A percentile compares a stretch with the other conserved stretches of the same genome.
These are phyloP conservation scores for Astrothelium macrocarpum DNA, from an alignment of 495 filamentous ascomycete species.

Conservation along the genomic window DNA sequence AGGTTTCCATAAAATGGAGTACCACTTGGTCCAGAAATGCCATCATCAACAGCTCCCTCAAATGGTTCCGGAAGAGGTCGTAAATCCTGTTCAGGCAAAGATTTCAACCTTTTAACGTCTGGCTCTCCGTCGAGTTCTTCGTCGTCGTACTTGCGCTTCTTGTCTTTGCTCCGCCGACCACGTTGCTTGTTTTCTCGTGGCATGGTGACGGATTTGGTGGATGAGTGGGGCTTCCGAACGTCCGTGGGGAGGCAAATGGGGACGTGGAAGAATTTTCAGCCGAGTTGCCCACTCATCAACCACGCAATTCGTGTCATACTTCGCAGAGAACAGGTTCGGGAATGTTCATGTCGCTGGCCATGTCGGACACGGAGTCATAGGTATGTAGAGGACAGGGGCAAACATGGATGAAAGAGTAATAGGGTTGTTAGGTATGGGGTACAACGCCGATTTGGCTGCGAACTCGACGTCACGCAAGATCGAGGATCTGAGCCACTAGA, in stretches of 20 bases:
- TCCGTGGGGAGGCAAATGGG: neutral
- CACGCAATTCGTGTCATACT: neutral
- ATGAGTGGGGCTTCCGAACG: neutral
- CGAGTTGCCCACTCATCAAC: neutral
- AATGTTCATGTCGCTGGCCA: neutral
- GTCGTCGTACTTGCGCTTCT: constrained; percentile 45
- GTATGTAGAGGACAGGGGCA: neutral
- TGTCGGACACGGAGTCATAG: neutral
- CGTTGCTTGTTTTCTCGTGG: constrained; percentile 57
- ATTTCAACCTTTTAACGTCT: neutral
- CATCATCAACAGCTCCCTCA: constrained; percentile 17
- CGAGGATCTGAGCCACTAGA: neutral
- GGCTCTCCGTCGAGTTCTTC: constrained; percentile 23
- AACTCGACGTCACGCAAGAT: constrained; percentile 7
- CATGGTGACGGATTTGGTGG: constrained; percentile 29
- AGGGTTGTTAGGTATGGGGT: neutral
- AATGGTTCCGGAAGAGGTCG: constrained; percentile 3
- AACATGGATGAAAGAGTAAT: neutral
- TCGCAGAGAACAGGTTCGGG: neutral
- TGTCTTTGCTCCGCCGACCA: constrained; percentile 51
- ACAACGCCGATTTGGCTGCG: neutral
- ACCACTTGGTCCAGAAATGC: constrained; percentile 25
- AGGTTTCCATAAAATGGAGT: constrained; percentile 81
- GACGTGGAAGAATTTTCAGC: neutral
- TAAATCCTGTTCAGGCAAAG: neutral